Percentiles rank a stretch among this genome's conserved stretches.
Evolutionary conservation across 805 yeast species (phyloP).

Genomic region (Candida loeiensis): DNA sequence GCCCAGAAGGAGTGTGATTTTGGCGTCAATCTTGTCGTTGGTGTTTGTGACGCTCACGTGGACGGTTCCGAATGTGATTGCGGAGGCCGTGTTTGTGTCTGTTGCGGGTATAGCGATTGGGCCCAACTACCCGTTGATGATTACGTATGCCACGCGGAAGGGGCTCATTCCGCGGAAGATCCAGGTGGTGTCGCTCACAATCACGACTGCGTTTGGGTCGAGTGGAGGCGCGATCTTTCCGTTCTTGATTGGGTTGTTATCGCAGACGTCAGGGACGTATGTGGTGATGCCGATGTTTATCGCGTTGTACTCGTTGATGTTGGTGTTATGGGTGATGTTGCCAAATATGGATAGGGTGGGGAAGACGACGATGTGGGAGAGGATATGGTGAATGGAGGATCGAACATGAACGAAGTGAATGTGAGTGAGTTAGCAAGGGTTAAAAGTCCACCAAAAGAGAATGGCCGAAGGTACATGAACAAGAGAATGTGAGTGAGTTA

Average conservation of each 20-base stretch:
- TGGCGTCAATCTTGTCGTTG: conserved; percentile 33
- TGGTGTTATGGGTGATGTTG: conserved; percentile 16
- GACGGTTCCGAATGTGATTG: conserved; percentile 43
- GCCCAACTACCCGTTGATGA: conserved; percentile 22
- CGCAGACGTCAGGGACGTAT: conserved; percentile 20
- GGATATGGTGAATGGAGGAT: conserved; percentile 14
- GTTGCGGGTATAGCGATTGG: conserved; percentile 52
- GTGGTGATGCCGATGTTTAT: conserved; percentile 23
- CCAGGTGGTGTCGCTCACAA: conserved; percentile 22
- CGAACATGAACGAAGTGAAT: background rate
- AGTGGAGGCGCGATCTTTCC: conserved; percentile 25
- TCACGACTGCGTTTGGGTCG: conserved; percentile 23
- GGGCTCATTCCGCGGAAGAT: conserved; percentile 22
- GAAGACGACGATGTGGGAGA: conserved; percentile 15
- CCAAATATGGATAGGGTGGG: conserved; percentile 21
- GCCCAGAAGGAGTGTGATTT: conserved; percentile 40
- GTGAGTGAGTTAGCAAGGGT: too few relatives aligned
- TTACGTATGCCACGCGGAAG: conserved; percentile 16
- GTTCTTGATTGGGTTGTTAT: conserved; percentile 20
- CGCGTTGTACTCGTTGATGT: conserved; percentile 15
- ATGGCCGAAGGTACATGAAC: background rate
- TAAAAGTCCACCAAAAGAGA: too few relatives aligned
- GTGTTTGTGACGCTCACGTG: conserved; percentile 43
- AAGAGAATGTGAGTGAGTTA: too few relatives aligned
- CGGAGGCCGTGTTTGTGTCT: conserved; percentile 46